Evolutionary conservation across 768 basidiomycete species (phyloP).

Genomic region (Trametes cinnabarina): DNA sequence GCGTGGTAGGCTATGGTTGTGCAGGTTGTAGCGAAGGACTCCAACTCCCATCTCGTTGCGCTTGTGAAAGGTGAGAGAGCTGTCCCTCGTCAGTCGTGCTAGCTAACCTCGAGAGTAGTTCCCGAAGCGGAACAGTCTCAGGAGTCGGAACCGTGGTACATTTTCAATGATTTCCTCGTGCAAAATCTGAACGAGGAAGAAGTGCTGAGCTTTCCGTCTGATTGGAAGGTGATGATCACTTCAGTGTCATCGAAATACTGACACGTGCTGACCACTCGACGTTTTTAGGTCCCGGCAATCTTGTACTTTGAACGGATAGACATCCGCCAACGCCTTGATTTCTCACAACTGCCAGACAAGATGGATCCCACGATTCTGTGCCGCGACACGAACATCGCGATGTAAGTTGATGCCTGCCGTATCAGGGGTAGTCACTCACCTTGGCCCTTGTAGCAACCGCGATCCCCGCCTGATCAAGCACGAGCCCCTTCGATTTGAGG

Average conservation of each 20-base stretch:
- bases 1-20: constrained; percentile 71
- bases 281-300: constrained; percentile 75
- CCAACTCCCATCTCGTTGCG: constrained; percentile 81
- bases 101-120: constrained; percentile 41
- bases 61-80: constrained; percentile 69
- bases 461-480: constrained; percentile 75
- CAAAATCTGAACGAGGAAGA: constrained; percentile 81
- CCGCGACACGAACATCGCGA: constrained; percentile 84
- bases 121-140: constrained; percentile 55
- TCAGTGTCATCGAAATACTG: too few species aligned
- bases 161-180: constrained; percentile 98
- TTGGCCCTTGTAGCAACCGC: constrained; percentile 55
- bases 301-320: constrained; percentile 85
- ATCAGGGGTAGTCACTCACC: background rate
- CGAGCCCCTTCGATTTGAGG: constrained; percentile 63
- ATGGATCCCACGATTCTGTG: constrained; percentile 75
- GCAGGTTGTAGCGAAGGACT: constrained; percentile 71
- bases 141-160: constrained; percentile 65
- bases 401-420: constrained; percentile 44
- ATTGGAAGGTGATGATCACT: constrained; percentile 99
- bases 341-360: constrained; percentile 57
- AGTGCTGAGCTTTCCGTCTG: constrained; percentile 81
- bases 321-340: constrained; percentile 54
- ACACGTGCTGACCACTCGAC: background rate
- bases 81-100: background rate